Conservation (phyloP, 129 eudicot species). For the Lactuca saligna region DNA sequence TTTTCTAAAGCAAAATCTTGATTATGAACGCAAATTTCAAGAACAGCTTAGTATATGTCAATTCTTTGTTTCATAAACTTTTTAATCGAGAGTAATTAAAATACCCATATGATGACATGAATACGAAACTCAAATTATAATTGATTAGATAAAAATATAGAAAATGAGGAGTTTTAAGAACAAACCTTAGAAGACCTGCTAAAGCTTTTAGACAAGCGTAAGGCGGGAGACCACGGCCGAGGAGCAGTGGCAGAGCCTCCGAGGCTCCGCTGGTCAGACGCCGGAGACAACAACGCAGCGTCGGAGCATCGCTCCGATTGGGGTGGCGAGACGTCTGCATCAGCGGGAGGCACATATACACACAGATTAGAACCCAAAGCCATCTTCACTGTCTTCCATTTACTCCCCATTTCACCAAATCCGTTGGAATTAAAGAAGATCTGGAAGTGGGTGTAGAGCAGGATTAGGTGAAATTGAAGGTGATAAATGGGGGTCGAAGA, state of each 20-base stretch:
- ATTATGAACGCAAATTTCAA: neutral
- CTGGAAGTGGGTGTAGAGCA: conserved; percentile 15
- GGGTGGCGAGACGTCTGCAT: conserved; percentile 36
- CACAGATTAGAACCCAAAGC: conserved; percentile 39
- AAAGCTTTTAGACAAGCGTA: conserved; percentile 55
- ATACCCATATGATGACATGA: neutral
- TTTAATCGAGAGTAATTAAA: neutral
- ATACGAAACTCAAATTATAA: neutral
- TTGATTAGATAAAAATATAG: neutral
- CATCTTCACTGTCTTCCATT: conserved; percentile 40
- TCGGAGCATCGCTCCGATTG: conserved; percentile 49
- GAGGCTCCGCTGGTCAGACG: conserved; percentile 26
- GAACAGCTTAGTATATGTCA: neutral
- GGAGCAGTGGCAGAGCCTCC: conserved; percentile 32
- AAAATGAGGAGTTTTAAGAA: conserved; percentile 2
- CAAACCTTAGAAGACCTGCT: conserved; percentile 75
- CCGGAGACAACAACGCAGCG: conserved; percentile 54
- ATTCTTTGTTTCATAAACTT: neutral
- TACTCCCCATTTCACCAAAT: conserved; percentile 30
- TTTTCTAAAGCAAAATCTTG: neutral
- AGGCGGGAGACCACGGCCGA: conserved; percentile 40
- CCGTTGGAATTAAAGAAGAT: neutral
- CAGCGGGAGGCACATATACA: conserved; percentile 33
- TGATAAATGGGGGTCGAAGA: conserved; percentile 6
- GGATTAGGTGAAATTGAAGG: conserved; percentile 14